Evolutionary conservation across 306 rosid genomes (phyloP).

Genomic region (Prunus dulcis): DNA sequence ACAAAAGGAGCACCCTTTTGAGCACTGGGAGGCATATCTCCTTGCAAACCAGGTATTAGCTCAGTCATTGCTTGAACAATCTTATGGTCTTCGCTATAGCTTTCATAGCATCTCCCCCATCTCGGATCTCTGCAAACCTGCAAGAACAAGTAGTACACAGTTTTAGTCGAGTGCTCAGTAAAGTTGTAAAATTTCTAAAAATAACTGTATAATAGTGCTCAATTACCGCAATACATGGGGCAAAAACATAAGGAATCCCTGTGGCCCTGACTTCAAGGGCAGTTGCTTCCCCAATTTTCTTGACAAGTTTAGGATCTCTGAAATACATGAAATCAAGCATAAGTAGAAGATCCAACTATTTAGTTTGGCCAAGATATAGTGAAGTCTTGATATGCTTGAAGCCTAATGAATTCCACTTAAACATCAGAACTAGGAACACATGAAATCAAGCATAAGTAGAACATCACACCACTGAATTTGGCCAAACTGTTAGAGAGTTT

Average conservation of each 20-base stretch:
- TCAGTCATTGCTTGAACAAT: conserved; percentile 86
- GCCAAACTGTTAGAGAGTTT: too few relatives aligned
- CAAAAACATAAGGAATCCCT: conserved; percentile 87
- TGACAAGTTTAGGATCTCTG: conserved; percentile 84
- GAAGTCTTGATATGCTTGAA: not conserved
- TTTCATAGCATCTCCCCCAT: conserved; percentile 98
- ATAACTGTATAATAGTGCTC: not conserved
- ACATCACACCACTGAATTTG: too few relatives aligned
- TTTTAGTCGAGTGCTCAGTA: not conserved
- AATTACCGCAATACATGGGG: conserved; percentile 96
- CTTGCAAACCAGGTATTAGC: conserved; percentile 95
- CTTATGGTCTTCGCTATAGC: conserved; percentile 83
- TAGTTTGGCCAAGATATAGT: not conserved
- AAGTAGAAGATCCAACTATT: not conserved
- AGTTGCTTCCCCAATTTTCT: conserved; percentile 91
- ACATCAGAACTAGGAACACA: not conserved
- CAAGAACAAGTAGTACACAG: conserved; percentile 1
- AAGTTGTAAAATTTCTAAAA: not conserved
- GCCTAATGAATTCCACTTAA: not conserved
- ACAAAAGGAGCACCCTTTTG: conserved; percentile 78
- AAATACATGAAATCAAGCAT: not conserved
- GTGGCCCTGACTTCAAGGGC: conserved; percentile 99
- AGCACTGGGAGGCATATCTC: conserved; percentile 62
- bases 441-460: too few relatives aligned
- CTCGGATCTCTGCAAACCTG: conserved; percentile 99